Evolutionary conservation across 1,284 basidiomycete genomes (phyloP).

Genomic region (Phellopilus nigrolimitatus): DNA sequence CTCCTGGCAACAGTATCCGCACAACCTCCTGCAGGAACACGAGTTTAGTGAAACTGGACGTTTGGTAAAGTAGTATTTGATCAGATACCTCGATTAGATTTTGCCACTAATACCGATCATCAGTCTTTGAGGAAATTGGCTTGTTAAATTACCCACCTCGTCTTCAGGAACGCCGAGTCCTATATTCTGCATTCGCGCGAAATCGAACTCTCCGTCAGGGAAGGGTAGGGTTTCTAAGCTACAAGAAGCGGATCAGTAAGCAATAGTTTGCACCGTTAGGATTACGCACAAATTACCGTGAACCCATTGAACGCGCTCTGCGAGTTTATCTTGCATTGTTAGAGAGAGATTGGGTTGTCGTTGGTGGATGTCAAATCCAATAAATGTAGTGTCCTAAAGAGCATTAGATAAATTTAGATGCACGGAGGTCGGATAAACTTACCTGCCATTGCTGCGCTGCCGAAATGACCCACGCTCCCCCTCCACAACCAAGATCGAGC

Average conservation of each 20-base stretch:
- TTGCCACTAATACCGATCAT: conserved; percentile 28
- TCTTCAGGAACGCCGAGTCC: conserved; percentile 68
- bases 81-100: conserved; percentile 32
- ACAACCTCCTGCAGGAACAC: conserved; percentile 49
- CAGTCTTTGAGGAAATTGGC: background rate
- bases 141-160: conserved; percentile 39
- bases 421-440: conserved; percentile 25
- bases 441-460: conserved; percentile 64
- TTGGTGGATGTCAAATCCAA: conserved; percentile 54
- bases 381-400: conserved; percentile 45
- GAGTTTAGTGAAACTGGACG: conserved; percentile 44
- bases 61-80: conserved; percentile 23
- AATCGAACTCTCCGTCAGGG: conserved; percentile 50
- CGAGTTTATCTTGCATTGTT: conserved; percentile 30
- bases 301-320: conserved; percentile 55
- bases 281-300: conserved; percentile 57
- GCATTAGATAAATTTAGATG: background rate
- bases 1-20: conserved; percentile 57
- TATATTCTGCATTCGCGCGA: conserved; percentile 56
- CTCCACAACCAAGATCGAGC: conserved; percentile 78
- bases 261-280: conserved; percentile 2
- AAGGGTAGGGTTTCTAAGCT: conserved; percentile 65
- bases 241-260: conserved; percentile 15
- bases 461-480: conserved; percentile 68
- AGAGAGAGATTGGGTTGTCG: conserved; percentile 52